phyloP scores from a whole-genome alignment of 2,329 filamentous ascomycete genomes.

The Epichloe gansuensis region DNA sequence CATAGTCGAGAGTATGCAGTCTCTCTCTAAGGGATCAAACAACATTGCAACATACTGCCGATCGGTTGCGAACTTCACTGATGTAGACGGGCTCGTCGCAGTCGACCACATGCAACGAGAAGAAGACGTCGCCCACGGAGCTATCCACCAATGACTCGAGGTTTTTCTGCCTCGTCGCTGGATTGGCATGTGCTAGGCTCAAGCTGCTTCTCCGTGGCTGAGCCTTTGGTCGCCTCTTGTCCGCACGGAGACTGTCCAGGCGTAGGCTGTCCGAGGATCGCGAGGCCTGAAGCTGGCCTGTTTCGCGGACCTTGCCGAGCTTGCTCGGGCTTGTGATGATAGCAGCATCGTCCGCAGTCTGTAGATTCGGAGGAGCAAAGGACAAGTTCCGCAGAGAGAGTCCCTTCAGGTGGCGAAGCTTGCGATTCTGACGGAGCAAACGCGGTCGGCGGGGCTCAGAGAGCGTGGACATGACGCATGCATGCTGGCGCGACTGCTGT shows the following conservation, averaged over 20 bases:
- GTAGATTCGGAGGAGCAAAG: conserved; percentile 43
- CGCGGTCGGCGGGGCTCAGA: conserved; percentile 32
- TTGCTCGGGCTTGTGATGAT: conserved; percentile 60
- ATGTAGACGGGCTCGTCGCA: conserved; percentile 70
- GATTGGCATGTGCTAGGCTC: conserved; percentile 32
- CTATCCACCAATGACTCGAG: conserved; percentile 60
- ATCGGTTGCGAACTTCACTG: conserved; percentile 65
- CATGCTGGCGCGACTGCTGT: conserved; percentile 7
- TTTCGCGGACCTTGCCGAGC: conserved; percentile 37
- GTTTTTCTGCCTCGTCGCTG: conserved; percentile 52
- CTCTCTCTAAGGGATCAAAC: neutral
- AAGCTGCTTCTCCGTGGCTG: conserved; percentile 35
- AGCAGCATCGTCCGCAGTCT: conserved; percentile 69
- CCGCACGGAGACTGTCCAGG: conserved; percentile 2
- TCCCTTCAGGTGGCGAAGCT: conserved; percentile 74
- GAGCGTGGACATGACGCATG: conserved; percentile 21
- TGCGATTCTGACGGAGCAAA: conserved; percentile 64
- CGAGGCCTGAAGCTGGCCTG: conserved; percentile 38
- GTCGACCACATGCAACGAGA: conserved; percentile 61
- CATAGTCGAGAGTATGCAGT: neutral
- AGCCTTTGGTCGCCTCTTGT: conserved; percentile 7
- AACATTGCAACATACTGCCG: conserved; percentile 40
- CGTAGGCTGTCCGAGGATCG: conserved; percentile 26
- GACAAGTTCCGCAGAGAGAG: conserved; percentile 78
- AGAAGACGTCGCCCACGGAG: conserved; percentile 76